These are phyloP conservation scores for Leccinum sublutescens DNA, from an alignment of 768 basidiomycete species.

Conservation along the genomic window DNA sequence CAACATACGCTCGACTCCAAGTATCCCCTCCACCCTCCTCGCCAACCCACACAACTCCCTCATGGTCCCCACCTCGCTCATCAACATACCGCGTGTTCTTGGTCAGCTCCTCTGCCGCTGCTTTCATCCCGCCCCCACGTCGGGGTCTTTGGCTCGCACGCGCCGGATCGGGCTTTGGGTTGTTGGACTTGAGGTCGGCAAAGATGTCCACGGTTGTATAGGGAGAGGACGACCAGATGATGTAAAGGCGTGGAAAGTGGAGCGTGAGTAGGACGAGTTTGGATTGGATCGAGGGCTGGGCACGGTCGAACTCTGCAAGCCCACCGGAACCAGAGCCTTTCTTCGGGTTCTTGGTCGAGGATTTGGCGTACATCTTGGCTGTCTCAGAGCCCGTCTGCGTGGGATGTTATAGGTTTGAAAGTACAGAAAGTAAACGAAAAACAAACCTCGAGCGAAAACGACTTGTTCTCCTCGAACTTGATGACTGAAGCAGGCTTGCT, in stretches of 20 bases:
- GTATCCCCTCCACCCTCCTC: slow-evolving; percentile 63
- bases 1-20: slow-evolving; percentile 80
- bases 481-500: slow-evolving; percentile 79
- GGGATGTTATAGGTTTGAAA: background rate
- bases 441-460: slow-evolving; percentile 83
- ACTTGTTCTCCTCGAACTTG: slow-evolving; percentile 97
- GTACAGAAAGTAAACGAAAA: background rate
- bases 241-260: slow-evolving; percentile 85
- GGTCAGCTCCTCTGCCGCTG: slow-evolving; percentile 77
- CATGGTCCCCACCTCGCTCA: slow-evolving; percentile 76
- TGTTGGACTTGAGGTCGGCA: slow-evolving; percentile 81
- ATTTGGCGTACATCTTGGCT: slow-evolving; percentile 65
- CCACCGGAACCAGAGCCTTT: slow-evolving; percentile 28
- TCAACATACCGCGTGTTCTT: slow-evolving; percentile 89
- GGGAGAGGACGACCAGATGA: slow-evolving; percentile 97
- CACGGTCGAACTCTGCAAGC: slow-evolving; percentile 27
- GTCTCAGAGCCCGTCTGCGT: slow-evolving; percentile 57
- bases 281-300: slow-evolving; percentile 71
- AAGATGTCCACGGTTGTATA: slow-evolving; percentile 92
- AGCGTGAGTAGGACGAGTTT: slow-evolving; percentile 89
- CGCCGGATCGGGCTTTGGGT: slow-evolving; percentile 74
- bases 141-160: slow-evolving; percentile 68
- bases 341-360: slow-evolving; percentile 53
- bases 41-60: slow-evolving; percentile 68
- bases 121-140: slow-evolving; percentile 67